phyloP scores from a whole-genome alignment of 805 yeast genomes.

The Yamadazyma tumulicola region DNA sequence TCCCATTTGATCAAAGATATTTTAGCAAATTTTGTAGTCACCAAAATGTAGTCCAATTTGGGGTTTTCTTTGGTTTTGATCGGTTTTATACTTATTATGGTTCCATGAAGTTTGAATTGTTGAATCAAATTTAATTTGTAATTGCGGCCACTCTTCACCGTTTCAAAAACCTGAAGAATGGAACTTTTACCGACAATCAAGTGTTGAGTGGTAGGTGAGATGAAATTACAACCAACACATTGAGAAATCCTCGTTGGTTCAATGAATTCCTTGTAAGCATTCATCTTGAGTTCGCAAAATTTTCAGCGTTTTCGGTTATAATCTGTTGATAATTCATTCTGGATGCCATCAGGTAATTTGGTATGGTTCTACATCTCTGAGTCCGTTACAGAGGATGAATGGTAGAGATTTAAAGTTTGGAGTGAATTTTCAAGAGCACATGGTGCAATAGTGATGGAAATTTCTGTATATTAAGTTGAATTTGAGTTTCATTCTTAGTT shows the following conservation, averaged over 20 bases:
- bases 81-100: slow-evolving; percentile 53
- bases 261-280: slow-evolving; percentile 71
- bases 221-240: slow-evolving; percentile 51
- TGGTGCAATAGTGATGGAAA: too few relatives aligned
- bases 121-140: slow-evolving; percentile 37
- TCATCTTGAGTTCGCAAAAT: slow-evolving; percentile 45
- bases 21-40: slow-evolving; percentile 74
- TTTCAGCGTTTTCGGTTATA: too few relatives aligned
- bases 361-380: too few relatives aligned
- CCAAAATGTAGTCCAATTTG: slow-evolving; percentile 54
- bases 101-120: slow-evolving; percentile 74
- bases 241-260: slow-evolving; percentile 74
- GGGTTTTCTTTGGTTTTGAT: slow-evolving; percentile 47
- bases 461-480: too few relatives aligned
- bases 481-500: too few relatives aligned
- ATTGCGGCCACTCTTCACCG: slow-evolving; percentile 25
- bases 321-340: too few relatives aligned
- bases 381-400: too few relatives aligned
- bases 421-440: too few relatives aligned
- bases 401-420: too few relatives aligned
- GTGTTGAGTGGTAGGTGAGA: slow-evolving; percentile 44
- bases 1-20: slow-evolving; percentile 76
- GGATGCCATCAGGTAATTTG: too few relatives aligned
- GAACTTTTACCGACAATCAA: slow-evolving; percentile 71
- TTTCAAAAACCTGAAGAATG: slow-evolving; percentile 57